phyloP scores from a whole-genome alignment of 305 asterid species.

The Fraxinus sp. region DNA sequence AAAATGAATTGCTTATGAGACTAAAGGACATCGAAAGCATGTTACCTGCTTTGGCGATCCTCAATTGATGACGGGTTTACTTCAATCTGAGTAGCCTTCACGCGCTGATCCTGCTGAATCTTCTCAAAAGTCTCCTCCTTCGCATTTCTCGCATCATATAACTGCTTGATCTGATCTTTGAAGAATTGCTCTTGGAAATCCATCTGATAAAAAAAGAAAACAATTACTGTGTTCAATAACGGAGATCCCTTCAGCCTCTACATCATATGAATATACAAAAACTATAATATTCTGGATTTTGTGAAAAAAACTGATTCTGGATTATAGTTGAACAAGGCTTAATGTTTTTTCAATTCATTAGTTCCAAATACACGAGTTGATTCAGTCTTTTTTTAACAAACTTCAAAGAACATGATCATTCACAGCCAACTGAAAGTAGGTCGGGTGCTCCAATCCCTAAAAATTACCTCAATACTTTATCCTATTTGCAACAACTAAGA shows the following conservation, averaged over 20 bases:
- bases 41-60: slow-evolving; percentile 49
- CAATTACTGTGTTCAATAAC: neutral
- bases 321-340: neutral
- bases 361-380: neutral
- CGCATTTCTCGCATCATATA: slow-evolving; percentile 48
- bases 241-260: neutral
- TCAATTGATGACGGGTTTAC: slow-evolving; percentile 35
- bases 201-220: slow-evolving; percentile 48
- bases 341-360: neutral
- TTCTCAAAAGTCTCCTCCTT: slow-evolving; percentile 64
- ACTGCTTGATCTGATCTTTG: slow-evolving; percentile 48
- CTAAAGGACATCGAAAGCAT: neutral
- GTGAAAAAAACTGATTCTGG: neutral
- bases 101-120: slow-evolving; percentile 52
- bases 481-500: neutral
- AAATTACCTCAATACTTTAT: slow-evolving; percentile 1
- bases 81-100: slow-evolving; percentile 39
- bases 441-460: neutral
- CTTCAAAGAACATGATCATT: neutral
- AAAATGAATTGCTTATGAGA: neutral
- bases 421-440: slow-evolving; percentile 13
- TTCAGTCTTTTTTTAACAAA: neutral
- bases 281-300: neutral
- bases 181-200: slow-evolving; percentile 67
- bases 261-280: neutral